Evolutionary conservation across 176 grass and related monocot species (phyloP).

Genomic region (Lolium rigidum): DNA sequence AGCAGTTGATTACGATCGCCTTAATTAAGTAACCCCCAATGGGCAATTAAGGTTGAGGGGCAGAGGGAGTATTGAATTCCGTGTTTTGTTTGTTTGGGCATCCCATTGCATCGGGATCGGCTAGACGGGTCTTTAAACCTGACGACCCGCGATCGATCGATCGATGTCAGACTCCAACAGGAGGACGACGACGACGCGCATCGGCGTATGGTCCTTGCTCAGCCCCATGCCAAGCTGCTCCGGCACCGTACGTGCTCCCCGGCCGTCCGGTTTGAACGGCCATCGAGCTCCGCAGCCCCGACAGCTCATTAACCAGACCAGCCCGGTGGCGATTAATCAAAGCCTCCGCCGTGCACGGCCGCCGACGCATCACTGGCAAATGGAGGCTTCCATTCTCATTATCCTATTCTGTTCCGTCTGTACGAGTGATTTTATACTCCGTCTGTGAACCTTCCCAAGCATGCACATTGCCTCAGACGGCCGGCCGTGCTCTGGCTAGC

Average conservation of each 20-base stretch:
- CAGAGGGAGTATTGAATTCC: conserved; percentile 36
- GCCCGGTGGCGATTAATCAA: conserved; percentile 32
- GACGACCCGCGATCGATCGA: conserved; percentile 17
- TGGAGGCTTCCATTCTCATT: conserved; percentile 50
- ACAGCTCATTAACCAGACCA: conserved; percentile 51
- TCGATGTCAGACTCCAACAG: neutral
- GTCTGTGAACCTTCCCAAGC: conserved; percentile 46
- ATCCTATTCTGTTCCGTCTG: neutral
- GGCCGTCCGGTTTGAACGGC: conserved; percentile 36
- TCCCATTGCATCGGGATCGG: conserved; percentile 52
- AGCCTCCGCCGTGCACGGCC: neutral
- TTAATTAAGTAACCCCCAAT: conserved; percentile 32
- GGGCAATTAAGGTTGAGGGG: neutral
- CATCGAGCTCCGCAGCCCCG: conserved; percentile 59
- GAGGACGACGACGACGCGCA: neutral
- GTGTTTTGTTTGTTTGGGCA: conserved; percentile 26
- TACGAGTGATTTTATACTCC: neutral
- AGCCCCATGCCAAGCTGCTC: conserved; percentile 22
- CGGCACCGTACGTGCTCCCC: conserved; percentile 31
- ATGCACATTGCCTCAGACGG: conserved; percentile 19
- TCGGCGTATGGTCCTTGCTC: neutral
- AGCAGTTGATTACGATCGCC: conserved; percentile 12
- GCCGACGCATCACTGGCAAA: conserved; percentile 38
- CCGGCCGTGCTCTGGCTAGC: neutral
- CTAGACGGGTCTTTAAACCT: conserved; percentile 51